Percentiles rank a stretch among this genome's conserved stretches.
These are phyloP conservation scores for Suillus variegatus DNA, from an alignment of 768 basidiomycete species.

Conservation along the genomic window DNA sequence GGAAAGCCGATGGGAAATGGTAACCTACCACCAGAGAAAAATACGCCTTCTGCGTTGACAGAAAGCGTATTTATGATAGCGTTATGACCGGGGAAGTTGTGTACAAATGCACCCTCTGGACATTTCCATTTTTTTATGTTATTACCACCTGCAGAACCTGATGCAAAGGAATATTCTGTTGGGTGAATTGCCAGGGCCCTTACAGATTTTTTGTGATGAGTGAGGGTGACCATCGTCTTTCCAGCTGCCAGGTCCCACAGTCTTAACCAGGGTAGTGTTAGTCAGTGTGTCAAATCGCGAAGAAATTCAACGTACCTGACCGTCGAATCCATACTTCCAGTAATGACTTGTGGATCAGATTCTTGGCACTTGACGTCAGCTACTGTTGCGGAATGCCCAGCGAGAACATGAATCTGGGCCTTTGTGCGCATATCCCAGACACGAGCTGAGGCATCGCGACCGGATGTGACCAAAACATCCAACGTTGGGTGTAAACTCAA, in stretches of 20 bases:
- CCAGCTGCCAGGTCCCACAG: constrained; percentile 98
- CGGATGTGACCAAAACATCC: constrained; percentile 92
- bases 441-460: constrained; percentile 94
- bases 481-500: constrained; percentile 93
- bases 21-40: constrained; percentile 90
- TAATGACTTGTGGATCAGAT: constrained; percentile 97
- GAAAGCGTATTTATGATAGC: constrained; percentile 96
- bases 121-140: constrained; percentile 99
- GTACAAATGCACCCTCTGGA: constrained; percentile 93
- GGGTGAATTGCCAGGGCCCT: constrained; percentile 94
- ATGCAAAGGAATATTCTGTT: constrained; percentile 95
- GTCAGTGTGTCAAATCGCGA: background rate
- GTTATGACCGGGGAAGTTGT: constrained; percentile 95
- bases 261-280: constrained; percentile 37
- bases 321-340: constrained; percentile 98
- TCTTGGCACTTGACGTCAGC: constrained; percentile 97
- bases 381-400: constrained; percentile 94
- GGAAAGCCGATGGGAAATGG: background rate
- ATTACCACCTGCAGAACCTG: constrained; percentile 96
- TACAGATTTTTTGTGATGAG: constrained; percentile 99
- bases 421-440: constrained; percentile 99
- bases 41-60: constrained; percentile 93
- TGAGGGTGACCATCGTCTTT: constrained; percentile 93
- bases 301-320: constrained; percentile 57
- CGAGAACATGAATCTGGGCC: constrained; percentile 89